phyloP scores from a whole-genome alignment of 257 asterid genomes.

The Paulownia fortunei region DNA sequence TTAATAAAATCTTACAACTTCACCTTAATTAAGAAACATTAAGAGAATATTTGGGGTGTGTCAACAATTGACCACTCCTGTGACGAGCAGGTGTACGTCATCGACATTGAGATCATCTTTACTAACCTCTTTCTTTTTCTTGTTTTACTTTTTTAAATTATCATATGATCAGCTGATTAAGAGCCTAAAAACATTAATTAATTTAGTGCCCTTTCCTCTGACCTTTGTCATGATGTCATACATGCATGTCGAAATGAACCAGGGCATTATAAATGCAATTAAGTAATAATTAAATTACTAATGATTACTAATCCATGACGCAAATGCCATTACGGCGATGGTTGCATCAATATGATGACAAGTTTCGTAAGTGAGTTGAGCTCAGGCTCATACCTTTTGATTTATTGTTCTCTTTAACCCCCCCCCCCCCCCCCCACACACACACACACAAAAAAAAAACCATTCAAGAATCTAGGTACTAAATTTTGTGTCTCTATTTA shows the following conservation, averaged over 20 bases:
- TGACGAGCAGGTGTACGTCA: not conserved
- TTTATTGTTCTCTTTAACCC: no score
- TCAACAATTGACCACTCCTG: not conserved
- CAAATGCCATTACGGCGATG: slow-evolving; percentile 1
- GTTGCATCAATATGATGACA: slow-evolving; percentile 17
- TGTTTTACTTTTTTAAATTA: not conserved
- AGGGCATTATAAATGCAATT: not conserved
- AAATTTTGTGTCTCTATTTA: no score
- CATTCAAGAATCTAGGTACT: no score
- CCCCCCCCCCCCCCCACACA: no score
- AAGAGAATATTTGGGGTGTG: not conserved
- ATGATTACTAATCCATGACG: slow-evolving; percentile 20
- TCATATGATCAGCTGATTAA: not conserved
- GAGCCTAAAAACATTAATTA: not conserved
- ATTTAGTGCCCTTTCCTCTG: not conserved
- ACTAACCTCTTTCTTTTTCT: not conserved
- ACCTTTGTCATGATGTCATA: not conserved
- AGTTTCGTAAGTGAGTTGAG: not conserved
- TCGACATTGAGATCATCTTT: not conserved
- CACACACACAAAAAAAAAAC: no score
- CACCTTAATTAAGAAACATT: not conserved
- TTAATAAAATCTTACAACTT: no score
- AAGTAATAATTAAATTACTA: not conserved
- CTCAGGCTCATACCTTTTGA: no score
- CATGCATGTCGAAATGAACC: not conserved